Conservation (phyloP, 2,329 filamentous ascomycete species). For the Furcasterigmium sp. region DNA sequence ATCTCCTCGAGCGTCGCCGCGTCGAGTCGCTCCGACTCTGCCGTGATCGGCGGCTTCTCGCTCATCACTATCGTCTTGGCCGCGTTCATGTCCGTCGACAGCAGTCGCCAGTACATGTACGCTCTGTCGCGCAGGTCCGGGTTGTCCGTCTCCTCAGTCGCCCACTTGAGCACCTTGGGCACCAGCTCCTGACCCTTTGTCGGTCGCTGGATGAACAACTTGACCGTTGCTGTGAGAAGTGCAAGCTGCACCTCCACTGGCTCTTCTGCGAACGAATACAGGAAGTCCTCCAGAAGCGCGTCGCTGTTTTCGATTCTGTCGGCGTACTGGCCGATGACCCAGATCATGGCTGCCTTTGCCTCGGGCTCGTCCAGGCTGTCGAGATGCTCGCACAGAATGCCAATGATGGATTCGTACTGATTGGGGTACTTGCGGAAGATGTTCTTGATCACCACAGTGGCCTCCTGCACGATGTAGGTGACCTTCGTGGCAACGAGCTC, state of each 20-base stretch:
- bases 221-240: slow-evolving; percentile 91
- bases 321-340: slow-evolving; percentile 98
- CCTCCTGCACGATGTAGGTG: slow-evolving; percentile 97
- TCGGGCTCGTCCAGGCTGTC: slow-evolving; percentile 96
- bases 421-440: slow-evolving; percentile 99
- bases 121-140: slow-evolving; percentile 93
- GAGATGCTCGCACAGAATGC: slow-evolving; percentile 89
- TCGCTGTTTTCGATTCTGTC: slow-evolving; percentile 97
- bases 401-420: slow-evolving; percentile 96
- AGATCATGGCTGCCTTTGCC: slow-evolving; percentile 97
- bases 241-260: slow-evolving; percentile 93
- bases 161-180: slow-evolving; percentile 94
- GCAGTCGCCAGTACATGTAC: slow-evolving; percentile 95
- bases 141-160: slow-evolving; percentile 98
- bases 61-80: slow-evolving; percentile 94
- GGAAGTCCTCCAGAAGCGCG: slow-evolving; percentile 86
- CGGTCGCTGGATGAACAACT: slow-evolving; percentile 94
- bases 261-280: slow-evolving; percentile 91
- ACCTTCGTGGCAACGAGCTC: slow-evolving; percentile 97
- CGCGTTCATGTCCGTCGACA: slow-evolving; percentile 84
- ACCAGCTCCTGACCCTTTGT: slow-evolving; percentile 92
- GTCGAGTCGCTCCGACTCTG: slow-evolving; percentile 92
- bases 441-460: slow-evolving; percentile 96
- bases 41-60: slow-evolving; percentile 92
- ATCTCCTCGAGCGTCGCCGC: slow-evolving; percentile 90